A percentile compares a stretch with the other conserved stretches of the same genome.
Conservation (phyloP, 768 basidiomycete genomes). For the Candolleomyces eurysporus region DNA sequence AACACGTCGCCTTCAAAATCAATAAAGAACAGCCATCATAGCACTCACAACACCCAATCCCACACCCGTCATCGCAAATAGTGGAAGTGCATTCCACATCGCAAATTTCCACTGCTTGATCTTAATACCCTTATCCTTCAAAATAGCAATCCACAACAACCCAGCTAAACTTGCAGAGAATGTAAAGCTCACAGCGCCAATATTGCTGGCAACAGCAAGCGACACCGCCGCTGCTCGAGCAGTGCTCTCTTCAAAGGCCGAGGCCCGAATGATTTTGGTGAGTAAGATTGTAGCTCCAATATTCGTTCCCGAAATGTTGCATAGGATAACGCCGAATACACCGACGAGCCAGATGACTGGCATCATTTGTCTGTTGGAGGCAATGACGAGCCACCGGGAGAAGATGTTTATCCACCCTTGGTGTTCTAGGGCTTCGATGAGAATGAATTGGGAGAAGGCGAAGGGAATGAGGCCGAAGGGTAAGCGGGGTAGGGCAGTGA, state of each 20-base stretch:
- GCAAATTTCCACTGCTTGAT: slow-evolving; percentile 67
- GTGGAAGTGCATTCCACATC: slow-evolving; percentile 65
- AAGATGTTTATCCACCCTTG: slow-evolving; percentile 91
- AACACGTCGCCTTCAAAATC: neutral
- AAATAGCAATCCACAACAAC: slow-evolving; percentile 76
- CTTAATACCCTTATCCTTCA: slow-evolving; percentile 67
- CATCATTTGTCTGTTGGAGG: slow-evolving; percentile 38
- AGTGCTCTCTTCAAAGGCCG: slow-evolving; percentile 32
- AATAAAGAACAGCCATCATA: slow-evolving; percentile 60
- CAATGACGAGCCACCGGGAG: slow-evolving; percentile 60
- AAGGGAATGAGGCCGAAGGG: slow-evolving; percentile 87
- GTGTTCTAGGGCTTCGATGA: slow-evolving; percentile 79
- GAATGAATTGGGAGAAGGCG: slow-evolving; percentile 92
- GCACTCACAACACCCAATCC: slow-evolving; percentile 71
- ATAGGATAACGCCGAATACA: slow-evolving; percentile 68
- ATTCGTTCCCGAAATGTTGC: slow-evolving; percentile 85
- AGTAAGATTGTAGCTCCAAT: slow-evolving; percentile 90
- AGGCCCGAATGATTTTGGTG: slow-evolving; percentile 65
- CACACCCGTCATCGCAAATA: slow-evolving; percentile 62
- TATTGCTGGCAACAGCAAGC: slow-evolving; percentile 84
- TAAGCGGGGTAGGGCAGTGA: slow-evolving; percentile 63
- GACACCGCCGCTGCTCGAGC: slow-evolving; percentile 61
- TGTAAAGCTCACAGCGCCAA: slow-evolving; percentile 87
- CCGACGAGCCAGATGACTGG: slow-evolving; percentile 67
- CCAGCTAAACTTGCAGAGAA: slow-evolving; percentile 89